Percentiles rank a stretch among this genome's conserved stretches.
phyloP scores from a whole-genome alignment of 2,329 filamentous ascomycete species.

The Xylariales sp. region DNA sequence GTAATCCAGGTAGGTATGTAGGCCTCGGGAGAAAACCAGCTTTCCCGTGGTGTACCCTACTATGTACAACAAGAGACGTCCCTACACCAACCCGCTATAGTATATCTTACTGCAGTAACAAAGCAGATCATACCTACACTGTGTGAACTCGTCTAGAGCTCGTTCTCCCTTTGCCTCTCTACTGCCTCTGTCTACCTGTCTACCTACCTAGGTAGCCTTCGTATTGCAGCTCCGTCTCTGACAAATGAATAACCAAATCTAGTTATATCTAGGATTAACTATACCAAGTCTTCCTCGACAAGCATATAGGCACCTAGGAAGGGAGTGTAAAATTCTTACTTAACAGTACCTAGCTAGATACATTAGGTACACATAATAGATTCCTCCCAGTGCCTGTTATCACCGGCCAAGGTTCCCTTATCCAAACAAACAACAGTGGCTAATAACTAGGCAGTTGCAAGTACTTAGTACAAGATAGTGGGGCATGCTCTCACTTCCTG shows the following conservation, averaged over 20 bases:
- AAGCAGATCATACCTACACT: slow-evolving; percentile 28
- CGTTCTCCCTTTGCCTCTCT: too few relatives aligned
- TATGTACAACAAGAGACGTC: not conserved
- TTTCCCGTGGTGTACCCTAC: not conserved
- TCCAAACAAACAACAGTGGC: too few relatives aligned
- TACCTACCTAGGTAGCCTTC: not conserved
- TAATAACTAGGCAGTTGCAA: too few relatives aligned
- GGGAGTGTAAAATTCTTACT: too few relatives aligned
- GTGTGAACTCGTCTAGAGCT: slow-evolving; percentile 18
- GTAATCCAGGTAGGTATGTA: not conserved
- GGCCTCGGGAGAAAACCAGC: not conserved
- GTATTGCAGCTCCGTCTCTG: slow-evolving; percentile 23
- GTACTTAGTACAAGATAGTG: too few relatives aligned
- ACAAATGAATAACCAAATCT: slow-evolving; percentile 29
- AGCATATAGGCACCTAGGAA: too few relatives aligned
- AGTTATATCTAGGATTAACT: slow-evolving; percentile 10
- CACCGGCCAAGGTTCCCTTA: too few relatives aligned
- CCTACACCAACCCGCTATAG: too few relatives aligned
- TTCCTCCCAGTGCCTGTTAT: too few relatives aligned
- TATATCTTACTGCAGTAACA: slow-evolving; percentile 22
- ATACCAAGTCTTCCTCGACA: not conserved
- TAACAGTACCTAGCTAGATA: not conserved
- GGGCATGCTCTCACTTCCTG: too few relatives aligned
- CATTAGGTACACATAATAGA: too few relatives aligned
- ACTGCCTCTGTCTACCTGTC: not conserved